A percentile compares a stretch with the other conserved stretches of the same genome.
Evolutionary conservation across 768 basidiomycete genomes (phyloP).

Genomic region (Kwoniella europaea): DNA sequence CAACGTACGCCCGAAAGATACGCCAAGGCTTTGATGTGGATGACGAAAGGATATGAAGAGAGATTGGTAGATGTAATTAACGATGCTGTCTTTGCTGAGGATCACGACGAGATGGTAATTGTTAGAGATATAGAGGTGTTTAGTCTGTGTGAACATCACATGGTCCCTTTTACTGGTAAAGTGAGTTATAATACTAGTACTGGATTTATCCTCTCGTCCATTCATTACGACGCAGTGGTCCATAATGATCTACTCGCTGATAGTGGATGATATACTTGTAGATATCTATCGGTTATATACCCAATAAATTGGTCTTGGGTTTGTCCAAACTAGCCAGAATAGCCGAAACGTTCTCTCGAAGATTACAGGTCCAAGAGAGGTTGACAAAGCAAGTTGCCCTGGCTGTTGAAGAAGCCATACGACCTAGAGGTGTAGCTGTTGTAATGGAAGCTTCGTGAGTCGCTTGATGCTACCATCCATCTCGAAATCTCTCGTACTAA

Average conservation of each 20-base stretch:
- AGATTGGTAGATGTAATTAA: constrained; percentile 95
- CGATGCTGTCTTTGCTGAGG: constrained; percentile 96
- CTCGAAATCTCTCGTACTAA: too few species aligned
- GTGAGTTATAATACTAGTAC: constrained; percentile 62
- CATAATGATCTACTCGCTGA: background rate
- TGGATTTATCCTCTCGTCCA: background rate
- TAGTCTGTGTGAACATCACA: constrained; percentile 96
- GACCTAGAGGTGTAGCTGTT: constrained; percentile 95
- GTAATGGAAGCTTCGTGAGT: constrained; percentile 98
- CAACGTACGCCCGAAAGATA: constrained; percentile 91
- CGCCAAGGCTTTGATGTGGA: constrained; percentile 96
- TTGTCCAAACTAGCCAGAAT: constrained; percentile 95
- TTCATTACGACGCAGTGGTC: constrained; percentile 11
- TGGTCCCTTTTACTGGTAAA: constrained; percentile 97
- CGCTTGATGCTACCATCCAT: background rate
- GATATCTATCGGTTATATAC: constrained; percentile 98
- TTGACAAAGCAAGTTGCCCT: constrained; percentile 96
- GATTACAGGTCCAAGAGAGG: constrained; percentile 96
- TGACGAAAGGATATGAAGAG: constrained; percentile 98
- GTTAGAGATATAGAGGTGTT: constrained; percentile 97
- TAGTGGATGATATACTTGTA: constrained; percentile 54
- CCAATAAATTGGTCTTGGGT: constrained; percentile 89
- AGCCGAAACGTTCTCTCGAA: constrained; percentile 93
- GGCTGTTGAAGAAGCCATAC: constrained; percentile 97
- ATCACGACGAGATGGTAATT: constrained; percentile 99